Percentiles rank a stretch among this genome's conserved stretches.
These are phyloP conservation scores for Strobilomyces echinocephalus DNA, from an alignment of 768 basidiomycete species.

Conservation along the genomic window DNA sequence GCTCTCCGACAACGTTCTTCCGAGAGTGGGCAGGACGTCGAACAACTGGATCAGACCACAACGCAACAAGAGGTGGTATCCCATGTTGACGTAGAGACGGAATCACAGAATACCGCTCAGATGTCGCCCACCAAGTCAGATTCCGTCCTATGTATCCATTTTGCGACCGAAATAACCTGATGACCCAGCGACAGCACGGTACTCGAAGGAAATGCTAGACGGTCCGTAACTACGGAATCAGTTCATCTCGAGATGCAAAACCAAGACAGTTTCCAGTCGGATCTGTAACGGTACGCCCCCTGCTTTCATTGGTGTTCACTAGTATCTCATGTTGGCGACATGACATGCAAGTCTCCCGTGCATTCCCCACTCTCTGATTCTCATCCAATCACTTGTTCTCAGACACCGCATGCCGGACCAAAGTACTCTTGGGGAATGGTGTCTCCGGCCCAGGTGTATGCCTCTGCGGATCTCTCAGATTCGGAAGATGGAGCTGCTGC, in stretches of 20 bases:
- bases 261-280: not conserved
- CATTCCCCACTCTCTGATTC: not conserved
- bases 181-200: not conserved
- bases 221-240: not conserved
- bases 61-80: not conserved
- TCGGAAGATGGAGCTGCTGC: not conserved
- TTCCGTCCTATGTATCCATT: not conserved
- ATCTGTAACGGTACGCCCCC: not conserved
- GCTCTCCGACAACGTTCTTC: not conserved
- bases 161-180: not conserved
- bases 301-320: not conserved
- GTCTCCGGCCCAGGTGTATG: not conserved
- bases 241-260: not conserved
- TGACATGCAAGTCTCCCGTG: not conserved
- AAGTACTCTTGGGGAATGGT: not conserved
- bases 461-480: not conserved
- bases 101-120: not conserved
- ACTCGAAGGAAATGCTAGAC: not conserved
- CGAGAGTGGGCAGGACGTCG: not conserved
- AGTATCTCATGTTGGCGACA: not conserved
- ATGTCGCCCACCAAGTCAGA: not conserved
- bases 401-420: not conserved
- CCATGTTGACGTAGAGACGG: not conserved
- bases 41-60: not conserved
- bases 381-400: not conserved